These are phyloP conservation scores for Hibiscus trionum DNA, from an alignment of 345 rosid genomes.

Conservation along the genomic window DNA sequence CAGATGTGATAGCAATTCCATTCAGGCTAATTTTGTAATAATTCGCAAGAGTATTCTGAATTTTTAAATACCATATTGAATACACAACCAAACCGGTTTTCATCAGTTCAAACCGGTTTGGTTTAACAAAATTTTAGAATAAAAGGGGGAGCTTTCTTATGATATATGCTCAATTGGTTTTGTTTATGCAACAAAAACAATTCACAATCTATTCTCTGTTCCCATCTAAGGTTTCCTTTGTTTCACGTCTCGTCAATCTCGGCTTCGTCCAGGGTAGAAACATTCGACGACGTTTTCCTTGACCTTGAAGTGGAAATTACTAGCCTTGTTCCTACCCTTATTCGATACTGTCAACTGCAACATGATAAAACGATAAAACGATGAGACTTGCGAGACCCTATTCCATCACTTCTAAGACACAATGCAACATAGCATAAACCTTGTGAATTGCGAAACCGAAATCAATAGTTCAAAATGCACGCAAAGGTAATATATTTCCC, in stretches of 20 bases:
- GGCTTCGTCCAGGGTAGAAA: constrained; percentile 65
- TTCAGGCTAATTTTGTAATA: too few relatives aligned
- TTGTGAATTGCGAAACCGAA: neutral
- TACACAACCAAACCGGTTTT: too few relatives aligned
- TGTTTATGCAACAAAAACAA: neutral
- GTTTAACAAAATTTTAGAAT: too few relatives aligned
- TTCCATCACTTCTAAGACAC: neutral
- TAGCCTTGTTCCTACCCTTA: constrained; percentile 46
- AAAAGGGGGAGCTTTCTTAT: neutral
- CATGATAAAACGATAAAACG: neutral
- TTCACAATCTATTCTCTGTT: neutral
- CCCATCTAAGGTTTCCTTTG: neutral
- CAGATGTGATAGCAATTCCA: too few relatives aligned
- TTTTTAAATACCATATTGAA: too few relatives aligned
- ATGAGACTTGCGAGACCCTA: neutral
- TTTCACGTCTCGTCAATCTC: constrained; percentile 16
- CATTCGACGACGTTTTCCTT: constrained; percentile 68
- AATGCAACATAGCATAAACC: neutral
- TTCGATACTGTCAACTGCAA: constrained; percentile 62
- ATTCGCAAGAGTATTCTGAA: too few relatives aligned
- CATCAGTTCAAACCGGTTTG: too few relatives aligned
- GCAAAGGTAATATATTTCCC: neutral
- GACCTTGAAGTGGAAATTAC: constrained; percentile 71
- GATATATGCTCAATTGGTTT: too few relatives aligned
- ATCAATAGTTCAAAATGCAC: neutral